Percentiles rank a stretch among this genome's conserved stretches.
Evolutionary conservation across 208 protist genomes (phyloP).

Genomic region (Naegleria gruberi): DNA sequence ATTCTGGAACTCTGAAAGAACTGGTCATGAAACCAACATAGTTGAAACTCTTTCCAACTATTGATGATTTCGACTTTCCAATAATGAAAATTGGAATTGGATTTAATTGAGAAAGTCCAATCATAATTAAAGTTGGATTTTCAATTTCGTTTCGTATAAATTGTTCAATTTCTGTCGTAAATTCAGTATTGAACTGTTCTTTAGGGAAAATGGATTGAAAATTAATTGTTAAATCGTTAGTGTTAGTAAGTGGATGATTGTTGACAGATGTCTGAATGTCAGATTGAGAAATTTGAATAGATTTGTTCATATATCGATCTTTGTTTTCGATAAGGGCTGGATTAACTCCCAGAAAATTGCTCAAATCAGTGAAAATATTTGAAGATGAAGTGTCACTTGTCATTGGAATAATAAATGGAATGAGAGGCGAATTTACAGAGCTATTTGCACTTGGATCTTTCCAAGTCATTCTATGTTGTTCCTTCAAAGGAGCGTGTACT

Average conservation of each 20-base stretch:
- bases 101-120: background rate
- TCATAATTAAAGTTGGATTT: background rate
- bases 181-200: background rate
- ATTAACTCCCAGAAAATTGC: no score
- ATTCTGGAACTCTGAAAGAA: background rate
- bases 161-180: background rate
- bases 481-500: background rate
- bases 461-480: background rate
- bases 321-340: no score
- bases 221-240: background rate
- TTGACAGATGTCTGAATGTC: no score
- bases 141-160: background rate
- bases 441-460: background rate
- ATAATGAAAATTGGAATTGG: background rate
- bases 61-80: background rate
- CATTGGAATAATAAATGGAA: background rate
- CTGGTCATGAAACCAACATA: background rate
- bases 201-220: background rate
- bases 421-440: background rate
- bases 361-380: no score
- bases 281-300: no score
- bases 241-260: background rate
- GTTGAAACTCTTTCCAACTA: no score
- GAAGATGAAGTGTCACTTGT: no score
- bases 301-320: no score